Base-by-base conservation (phyloP, 352 stramenopile genomes). In the Globisporangium viniferum region DNA sequence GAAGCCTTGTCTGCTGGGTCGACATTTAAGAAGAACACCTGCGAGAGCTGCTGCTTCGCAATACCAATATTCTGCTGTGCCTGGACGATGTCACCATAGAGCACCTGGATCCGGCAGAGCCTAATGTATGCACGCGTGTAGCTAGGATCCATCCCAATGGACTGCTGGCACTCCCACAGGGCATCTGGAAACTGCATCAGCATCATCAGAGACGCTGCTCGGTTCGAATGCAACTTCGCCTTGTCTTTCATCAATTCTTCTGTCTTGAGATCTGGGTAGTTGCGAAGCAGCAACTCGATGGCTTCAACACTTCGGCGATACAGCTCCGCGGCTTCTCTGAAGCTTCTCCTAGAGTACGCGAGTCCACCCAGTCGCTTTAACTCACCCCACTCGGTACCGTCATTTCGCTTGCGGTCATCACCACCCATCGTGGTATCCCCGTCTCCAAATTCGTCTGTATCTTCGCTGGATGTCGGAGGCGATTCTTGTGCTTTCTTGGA, bases 151-250 rank as follows among this genome's bases (percentile, higher is more conserved):
- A 76, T 68, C 14, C 83, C 79, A 27, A 96, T 90, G 31, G 87
- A 88, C 20, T 76, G 58, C 18, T 76, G 64, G 39, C 83, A 90
- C 72, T 96, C 88, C 0, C 80, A 82, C 62, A 90, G 77, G 15
- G 86, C 88, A 71, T 95, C 87, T 8, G 68, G 53, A 15, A 92
- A 80, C 65, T 91, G 81, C 73, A 84, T 77, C 15, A 93, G 33
- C 88, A 94, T 94, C 79, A 94, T 91, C 33, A 92, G 66, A 6
- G 82, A 88, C 15, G 88, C 88, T 3, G 86, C 84, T 46, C 87
- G 78, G 64, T 96, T 96, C 8, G 84, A 77, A 55, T 94, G 86
- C 15, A 95, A 67, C 65, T 93, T 95, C 0, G 86, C 84, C 57
- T 94, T 94, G 66, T 96, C 86, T 5, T 84, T 83, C 69, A 75